Percentiles rank a stretch among this genome's conserved stretches.
Evolutionary conservation across 805 yeast genomes (phyloP).

Genomic region (Hanseniaspora singularis): DNA sequence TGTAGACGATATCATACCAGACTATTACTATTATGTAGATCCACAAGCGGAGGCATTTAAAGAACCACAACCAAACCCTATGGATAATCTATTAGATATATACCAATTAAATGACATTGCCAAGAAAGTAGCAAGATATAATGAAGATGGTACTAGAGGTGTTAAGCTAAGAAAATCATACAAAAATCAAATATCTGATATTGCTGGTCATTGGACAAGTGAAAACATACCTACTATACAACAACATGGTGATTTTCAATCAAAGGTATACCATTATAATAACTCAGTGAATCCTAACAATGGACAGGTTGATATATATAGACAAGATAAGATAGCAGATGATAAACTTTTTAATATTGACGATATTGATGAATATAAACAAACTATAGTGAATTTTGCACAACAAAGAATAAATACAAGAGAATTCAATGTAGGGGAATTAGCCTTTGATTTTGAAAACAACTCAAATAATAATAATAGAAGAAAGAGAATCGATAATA

Average conservation of each 20-base stretch:
- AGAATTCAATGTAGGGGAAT: constrained; percentile 1
- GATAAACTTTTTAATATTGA: constrained; percentile 6
- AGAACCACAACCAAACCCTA: constrained; percentile 53
- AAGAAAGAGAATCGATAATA: constrained; percentile 11
- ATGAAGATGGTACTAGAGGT: constrained; percentile 81
- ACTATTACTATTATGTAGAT: constrained; percentile 33
- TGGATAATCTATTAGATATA: constrained; percentile 54
- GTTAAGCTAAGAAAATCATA: constrained; percentile 88
- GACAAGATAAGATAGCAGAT: constrained; percentile 24
- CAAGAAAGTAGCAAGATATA: constrained; percentile 70
- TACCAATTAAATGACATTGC: constrained; percentile 62
- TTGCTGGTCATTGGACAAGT: constrained; percentile 57
- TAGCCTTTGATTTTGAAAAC: constrained; percentile 14
- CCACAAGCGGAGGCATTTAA: constrained; percentile 24
- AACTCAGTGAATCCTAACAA: constrained; percentile 19
- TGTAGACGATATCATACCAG: constrained; percentile 20
- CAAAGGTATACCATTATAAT: constrained; percentile 24
- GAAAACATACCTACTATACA: constrained; percentile 40
- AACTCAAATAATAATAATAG: neutral
- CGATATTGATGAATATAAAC: neutral
- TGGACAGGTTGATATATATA: constrained; percentile 11
- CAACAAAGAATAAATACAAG: constrained; percentile 10
- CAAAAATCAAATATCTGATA: constrained; percentile 78
- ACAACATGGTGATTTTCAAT: constrained; percentile 30
- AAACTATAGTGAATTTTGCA: constrained; percentile 2